Evolutionary conservation across 2,329 filamentous ascomycete genomes (phyloP), one percentile per base, ranked within the genome.

Genomic region (Xylaria sp.): DNA sequence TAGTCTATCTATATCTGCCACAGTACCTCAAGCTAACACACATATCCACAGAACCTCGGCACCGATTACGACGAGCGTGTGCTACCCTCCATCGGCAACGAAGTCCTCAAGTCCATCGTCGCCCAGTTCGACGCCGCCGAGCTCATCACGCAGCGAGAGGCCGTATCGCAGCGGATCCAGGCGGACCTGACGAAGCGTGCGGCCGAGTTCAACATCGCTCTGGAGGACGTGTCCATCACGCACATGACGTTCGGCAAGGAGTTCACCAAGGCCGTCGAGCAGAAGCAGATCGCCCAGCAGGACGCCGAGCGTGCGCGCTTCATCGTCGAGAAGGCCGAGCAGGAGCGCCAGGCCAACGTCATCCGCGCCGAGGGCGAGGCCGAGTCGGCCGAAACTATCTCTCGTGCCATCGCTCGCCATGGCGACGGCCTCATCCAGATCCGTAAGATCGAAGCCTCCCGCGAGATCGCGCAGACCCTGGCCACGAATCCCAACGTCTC

Each of bases 171-270:
- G 82, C 92, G 94, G 77, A 99, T 99, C 86, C 94, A 93, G 69
- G 87, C 88, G 75, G 96, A 99, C 80, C 90, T 99, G 58, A 91
- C 96, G 79, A 94, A 92, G 84, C 94, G 96, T 77, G 96, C 96
- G 56, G 85, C 91, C 77, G 96, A 99, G 82, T 99, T 99, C 90
- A 97, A 99, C 87, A 99, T 99, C 79, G 93, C 94, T 32, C 93
- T 99, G 62, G 96, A 99, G 83, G 96, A 99, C 79, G 96, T 99
- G 68, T 97, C 93, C 79, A 99, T 99, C 82, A 99, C 96, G 70
- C 96, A 99, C 87, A 99, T 99, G 96, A 99, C 96, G 61, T 99
- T 99, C 80, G 96, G 96, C 75, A 95, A 95, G 82, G 96, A 99
- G 83, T 99, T 99, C 87, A 99, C 96, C 69, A 93, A 93, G 82